Percentiles rank a stretch among this genome's conserved stretches.
phyloP scores from a whole-genome alignment of 192 early-diverging fungal genomes.

The Backusella sp. region DNA sequence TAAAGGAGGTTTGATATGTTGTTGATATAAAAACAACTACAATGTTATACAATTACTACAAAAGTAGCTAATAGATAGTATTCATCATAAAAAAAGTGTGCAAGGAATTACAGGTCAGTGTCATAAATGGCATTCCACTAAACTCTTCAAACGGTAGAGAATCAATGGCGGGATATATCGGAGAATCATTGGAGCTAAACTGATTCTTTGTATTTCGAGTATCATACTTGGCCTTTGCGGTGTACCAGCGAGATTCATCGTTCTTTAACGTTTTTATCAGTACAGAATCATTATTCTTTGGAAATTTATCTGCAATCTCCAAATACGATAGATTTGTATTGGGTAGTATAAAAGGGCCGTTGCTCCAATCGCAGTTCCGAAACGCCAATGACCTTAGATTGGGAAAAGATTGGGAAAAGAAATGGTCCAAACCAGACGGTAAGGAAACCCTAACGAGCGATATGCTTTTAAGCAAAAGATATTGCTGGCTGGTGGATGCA shows the following conservation, averaged over 20 bases:
- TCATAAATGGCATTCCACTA: neutral
- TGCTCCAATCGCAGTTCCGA: neutral
- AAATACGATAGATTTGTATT: neutral
- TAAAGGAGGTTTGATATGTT: neutral
- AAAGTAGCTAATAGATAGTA: neutral
- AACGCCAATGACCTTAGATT: neutral
- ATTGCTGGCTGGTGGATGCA: neutral
- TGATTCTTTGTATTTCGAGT: neutral
- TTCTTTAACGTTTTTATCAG: neutral
- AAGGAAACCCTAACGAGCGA: neutral
- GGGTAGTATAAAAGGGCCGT: neutral
- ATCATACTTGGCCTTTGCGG: neutral
- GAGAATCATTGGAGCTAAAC: neutral
- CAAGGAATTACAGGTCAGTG: neutral
- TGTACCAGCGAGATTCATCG: neutral
- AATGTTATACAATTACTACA: neutral
- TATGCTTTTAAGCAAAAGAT: neutral
- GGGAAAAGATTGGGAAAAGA: neutral
- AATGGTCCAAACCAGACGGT: neutral
- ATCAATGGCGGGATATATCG: neutral
- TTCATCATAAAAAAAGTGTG: constrained; percentile 2
- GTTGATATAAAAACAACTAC: neutral
- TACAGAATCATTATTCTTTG: neutral
- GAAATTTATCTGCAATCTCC: neutral
- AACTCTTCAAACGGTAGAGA: neutral